A percentile compares a stretch with the other conserved stretches of the same genome.
Conservation (phyloP, 176 grass and related monocot genomes). For the Oropetium thomaeum region DNA sequence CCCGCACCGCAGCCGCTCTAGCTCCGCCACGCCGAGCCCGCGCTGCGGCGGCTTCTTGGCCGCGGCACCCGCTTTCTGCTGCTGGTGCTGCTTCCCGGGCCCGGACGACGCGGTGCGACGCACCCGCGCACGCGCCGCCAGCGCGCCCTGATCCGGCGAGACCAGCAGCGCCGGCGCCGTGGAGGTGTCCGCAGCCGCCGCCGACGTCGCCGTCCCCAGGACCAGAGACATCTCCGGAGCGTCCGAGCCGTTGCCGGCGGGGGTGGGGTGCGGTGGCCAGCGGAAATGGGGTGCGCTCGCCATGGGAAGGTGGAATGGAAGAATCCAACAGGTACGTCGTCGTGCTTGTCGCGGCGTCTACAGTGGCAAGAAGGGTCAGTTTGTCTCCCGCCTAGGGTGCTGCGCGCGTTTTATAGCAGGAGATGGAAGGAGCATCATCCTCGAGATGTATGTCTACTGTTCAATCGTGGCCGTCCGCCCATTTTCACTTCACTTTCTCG, state of each 20-base stretch:
- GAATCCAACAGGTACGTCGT: not conserved
- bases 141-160: not conserved
- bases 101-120: constrained; percentile 2
- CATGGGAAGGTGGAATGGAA: constrained; percentile 11
- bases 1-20: constrained; percentile 68
- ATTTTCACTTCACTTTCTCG: not conserved
- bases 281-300: constrained; percentile 34
- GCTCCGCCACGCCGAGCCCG: constrained; percentile 72
- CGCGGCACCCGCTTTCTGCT: not conserved
- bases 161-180: not conserved
- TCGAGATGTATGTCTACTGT: not conserved
- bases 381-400: not conserved
- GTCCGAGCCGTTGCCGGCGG: not conserved
- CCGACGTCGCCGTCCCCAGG: not conserved
- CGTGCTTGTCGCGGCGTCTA: not conserved
- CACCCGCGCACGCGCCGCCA: constrained; percentile 1
- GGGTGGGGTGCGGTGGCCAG: constrained; percentile 12
- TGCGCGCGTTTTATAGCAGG: constrained; percentile 14
- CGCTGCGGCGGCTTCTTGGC: constrained; percentile 57
- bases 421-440: not conserved
- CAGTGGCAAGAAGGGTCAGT: not conserved
- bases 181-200: not conserved
- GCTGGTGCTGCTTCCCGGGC: constrained; percentile 23
- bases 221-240: not conserved
- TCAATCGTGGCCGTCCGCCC: constrained; percentile 10